Percentiles rank a stretch among this genome's conserved stretches.
Conservation (phyloP, 495 filamentous ascomycete genomes). For the Aspergillus sclerotioniger region DNA sequence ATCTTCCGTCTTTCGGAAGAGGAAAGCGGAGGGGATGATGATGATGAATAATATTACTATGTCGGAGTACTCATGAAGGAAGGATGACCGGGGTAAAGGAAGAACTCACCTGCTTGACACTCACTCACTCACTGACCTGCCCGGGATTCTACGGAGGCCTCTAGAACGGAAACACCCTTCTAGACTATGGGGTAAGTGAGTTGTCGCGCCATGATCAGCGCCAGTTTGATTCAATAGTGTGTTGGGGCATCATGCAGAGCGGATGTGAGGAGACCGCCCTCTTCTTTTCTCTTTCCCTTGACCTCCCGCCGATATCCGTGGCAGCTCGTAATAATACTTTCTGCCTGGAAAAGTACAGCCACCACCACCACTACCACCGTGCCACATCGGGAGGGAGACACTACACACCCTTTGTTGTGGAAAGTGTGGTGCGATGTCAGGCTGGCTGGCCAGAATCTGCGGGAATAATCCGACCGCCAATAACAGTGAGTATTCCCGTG, state of each 20-base stretch:
- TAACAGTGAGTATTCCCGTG: not conserved
- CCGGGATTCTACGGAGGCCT: not conserved
- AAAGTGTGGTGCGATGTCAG: not conserved
- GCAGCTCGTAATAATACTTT: not conserved
- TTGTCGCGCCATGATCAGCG: not conserved
- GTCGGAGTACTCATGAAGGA: no score
- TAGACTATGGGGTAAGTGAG: not conserved
- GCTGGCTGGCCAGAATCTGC: no score
- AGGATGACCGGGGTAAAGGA: not conserved
- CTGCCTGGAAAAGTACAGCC: not conserved
- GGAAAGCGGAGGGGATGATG: not conserved
- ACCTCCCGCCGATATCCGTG: no score
- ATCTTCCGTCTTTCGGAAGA: conserved; percentile 12
- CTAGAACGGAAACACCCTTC: not conserved
- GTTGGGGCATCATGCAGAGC: not conserved
- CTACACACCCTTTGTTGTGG: not conserved
- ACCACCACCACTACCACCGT: not conserved
- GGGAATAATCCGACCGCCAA: not conserved
- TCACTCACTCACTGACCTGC: not conserved
- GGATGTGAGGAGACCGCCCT: not conserved
- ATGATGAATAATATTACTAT: no score
- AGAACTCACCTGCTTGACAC: not conserved
- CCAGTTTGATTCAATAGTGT: not conserved
- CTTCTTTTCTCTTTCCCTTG: not conserved
- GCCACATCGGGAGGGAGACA: not conserved